phyloP scores from a whole-genome alignment of 306 rosid species.

The Gillenia trifoliata region DNA sequence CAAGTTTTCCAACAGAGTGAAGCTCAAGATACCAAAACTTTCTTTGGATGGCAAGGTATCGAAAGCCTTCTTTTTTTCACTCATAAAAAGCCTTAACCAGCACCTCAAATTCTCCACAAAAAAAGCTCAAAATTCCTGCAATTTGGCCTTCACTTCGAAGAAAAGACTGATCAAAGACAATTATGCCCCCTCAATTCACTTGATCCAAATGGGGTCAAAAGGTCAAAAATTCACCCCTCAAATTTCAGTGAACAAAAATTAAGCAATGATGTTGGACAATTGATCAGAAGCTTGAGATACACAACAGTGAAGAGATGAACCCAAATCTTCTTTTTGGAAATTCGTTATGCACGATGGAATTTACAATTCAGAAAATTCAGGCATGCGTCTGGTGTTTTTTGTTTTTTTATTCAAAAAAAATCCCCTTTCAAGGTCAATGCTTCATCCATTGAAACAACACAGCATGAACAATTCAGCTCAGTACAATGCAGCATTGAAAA shows the following conservation, averaged over 20 bases:
- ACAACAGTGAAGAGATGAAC: slow-evolving; percentile 17
- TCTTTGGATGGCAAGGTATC: slow-evolving; percentile 73
- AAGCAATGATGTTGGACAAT: slow-evolving; percentile 23
- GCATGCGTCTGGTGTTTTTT: slow-evolving; percentile 10
- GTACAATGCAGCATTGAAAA: slow-evolving; percentile 25
- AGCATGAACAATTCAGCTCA: slow-evolving; percentile 16
- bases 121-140: slow-evolving; percentile 28
- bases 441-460: slow-evolving; percentile 28
- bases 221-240: slow-evolving; percentile 25
- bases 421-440: slow-evolving; percentile 12
- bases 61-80: slow-evolving; percentile 32
- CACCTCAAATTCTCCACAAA: slow-evolving; percentile 29
- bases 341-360: slow-evolving; percentile 27
- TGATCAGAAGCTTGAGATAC: slow-evolving; percentile 33
- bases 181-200: slow-evolving; percentile 23
- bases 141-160: slow-evolving; percentile 28
- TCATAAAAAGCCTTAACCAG: slow-evolving; percentile 20
- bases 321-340: slow-evolving; percentile 31
- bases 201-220: slow-evolving; percentile 25
- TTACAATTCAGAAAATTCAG: slow-evolving; percentile 19
- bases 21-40: slow-evolving; percentile 36
- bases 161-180: slow-evolving; percentile 20
- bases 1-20: slow-evolving; percentile 40
- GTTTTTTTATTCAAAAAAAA: slow-evolving; percentile 9
- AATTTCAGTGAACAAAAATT: slow-evolving; percentile 17